These are phyloP conservation scores for Pythium vanterpoolii DNA, from an alignment of 352 stramenopile genomes.

Conservation along the genomic window DNA sequence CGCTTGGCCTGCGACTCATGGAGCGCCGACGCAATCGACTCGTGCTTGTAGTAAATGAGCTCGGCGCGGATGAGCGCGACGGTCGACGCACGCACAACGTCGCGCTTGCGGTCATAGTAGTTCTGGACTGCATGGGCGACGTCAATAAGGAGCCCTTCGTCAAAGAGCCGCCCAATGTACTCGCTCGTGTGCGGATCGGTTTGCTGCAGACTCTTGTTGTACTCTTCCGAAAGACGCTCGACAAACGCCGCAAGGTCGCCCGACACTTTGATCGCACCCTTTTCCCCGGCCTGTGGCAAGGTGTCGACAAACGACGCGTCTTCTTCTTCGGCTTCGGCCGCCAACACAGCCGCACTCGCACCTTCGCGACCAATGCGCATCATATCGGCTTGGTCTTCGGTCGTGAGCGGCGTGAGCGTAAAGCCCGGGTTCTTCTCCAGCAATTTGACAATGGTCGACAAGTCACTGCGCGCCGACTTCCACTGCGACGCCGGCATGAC, in stretches of 20 bases:
- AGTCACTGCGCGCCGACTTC: slow-evolving; percentile 63
- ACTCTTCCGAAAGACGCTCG: slow-evolving; percentile 95
- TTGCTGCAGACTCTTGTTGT: slow-evolving; percentile 97
- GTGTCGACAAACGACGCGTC: slow-evolving; percentile 82
- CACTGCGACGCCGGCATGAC: slow-evolving; percentile 79
- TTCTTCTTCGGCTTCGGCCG: slow-evolving; percentile 84
- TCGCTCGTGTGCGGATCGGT: slow-evolving; percentile 95
- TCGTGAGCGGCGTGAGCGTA: slow-evolving; percentile 60
- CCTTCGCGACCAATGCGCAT: slow-evolving; percentile 64
- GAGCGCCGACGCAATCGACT: slow-evolving; percentile 86
- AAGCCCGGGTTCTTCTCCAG: slow-evolving; percentile 85
- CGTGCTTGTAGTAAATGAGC: slow-evolving; percentile 97
- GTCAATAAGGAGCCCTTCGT: slow-evolving; percentile 91
- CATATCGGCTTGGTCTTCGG: slow-evolving; percentile 86
- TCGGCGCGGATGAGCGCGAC: slow-evolving; percentile 92
- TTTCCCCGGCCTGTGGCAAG: slow-evolving; percentile 60
- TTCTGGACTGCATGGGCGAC: slow-evolving; percentile 84
- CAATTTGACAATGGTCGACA: slow-evolving; percentile 66
- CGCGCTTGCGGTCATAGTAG: slow-evolving; percentile 88
- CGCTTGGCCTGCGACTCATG: slow-evolving; percentile 79
- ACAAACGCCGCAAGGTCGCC: slow-evolving; percentile 89
- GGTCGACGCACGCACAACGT: slow-evolving; percentile 73
- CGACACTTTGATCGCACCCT: slow-evolving; percentile 86
- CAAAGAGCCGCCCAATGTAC: slow-evolving; percentile 92
- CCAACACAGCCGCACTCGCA: slow-evolving; percentile 42